These are phyloP conservation scores for Neurospora terricola DNA, from an alignment of 495 filamentous ascomycete species.

Conservation along the genomic window DNA sequence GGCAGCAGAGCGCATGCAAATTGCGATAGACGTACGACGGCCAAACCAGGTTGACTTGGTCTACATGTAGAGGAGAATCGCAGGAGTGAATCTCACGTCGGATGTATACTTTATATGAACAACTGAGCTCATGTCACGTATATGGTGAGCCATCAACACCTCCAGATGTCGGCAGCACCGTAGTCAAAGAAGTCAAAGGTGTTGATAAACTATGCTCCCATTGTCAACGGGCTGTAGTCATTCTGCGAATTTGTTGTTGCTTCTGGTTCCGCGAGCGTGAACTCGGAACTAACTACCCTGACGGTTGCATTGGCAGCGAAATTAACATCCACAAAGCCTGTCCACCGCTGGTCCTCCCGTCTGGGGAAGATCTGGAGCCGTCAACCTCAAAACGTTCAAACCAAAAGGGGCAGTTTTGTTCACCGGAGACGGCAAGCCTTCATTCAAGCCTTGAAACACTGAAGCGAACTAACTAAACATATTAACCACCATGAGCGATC, in stretches of 20 bases:
- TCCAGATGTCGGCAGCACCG: neutral
- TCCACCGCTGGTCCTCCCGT: neutral
- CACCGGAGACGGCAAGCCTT: neutral
- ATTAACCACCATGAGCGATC: neutral
- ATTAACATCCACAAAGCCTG: neutral
- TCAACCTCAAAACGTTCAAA: neutral
- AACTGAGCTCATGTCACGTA: too few relatives aligned
- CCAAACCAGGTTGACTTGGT: neutral
- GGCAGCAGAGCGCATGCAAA: neutral
- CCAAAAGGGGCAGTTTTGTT: neutral
- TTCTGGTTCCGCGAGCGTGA: neutral
- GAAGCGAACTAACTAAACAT: neutral
- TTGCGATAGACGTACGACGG: neutral
- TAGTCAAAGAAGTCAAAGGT: neutral
- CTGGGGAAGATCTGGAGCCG: neutral
- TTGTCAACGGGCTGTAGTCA: neutral
- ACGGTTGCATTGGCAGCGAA: neutral
- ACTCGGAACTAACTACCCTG: neutral
- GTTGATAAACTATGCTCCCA: neutral
- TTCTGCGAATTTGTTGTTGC: neutral
- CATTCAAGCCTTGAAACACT: neutral
- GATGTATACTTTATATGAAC: too few relatives aligned
- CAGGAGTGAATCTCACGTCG: too few relatives aligned
- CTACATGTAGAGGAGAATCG: too few relatives aligned
- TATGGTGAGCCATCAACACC: neutral